A percentile compares a stretch with the other conserved stretches of the same genome.
Conservation (phyloP, 768 basidiomycete species). For the Serendipita sp. region DNA sequence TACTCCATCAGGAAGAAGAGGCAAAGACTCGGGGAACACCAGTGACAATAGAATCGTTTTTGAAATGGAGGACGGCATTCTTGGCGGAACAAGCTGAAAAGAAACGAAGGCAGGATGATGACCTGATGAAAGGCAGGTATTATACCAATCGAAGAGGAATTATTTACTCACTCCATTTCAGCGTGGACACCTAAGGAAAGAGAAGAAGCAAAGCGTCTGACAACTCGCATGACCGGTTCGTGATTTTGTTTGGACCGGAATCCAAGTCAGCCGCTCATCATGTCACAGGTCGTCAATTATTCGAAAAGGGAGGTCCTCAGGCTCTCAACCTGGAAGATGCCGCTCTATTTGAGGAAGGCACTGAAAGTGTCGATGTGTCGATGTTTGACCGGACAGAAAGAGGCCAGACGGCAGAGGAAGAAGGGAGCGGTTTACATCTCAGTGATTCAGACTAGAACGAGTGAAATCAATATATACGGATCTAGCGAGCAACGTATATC, state of each 20-base stretch:
- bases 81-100: conserved; percentile 45
- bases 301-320: conserved; percentile 55
- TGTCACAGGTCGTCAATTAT: conserved; percentile 68
- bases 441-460: conserved; percentile 2
- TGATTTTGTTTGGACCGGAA: background rate
- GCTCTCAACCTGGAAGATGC: conserved; percentile 55
- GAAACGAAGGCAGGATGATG: conserved; percentile 61
- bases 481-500: background rate
- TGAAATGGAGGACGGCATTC: conserved; percentile 63
- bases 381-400: conserved; percentile 62
- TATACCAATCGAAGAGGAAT: background rate
- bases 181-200: conserved; percentile 57
- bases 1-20: conserved; percentile 53
- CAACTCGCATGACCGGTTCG: conserved; percentile 52
- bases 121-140: conserved; percentile 34
- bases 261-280: conserved; percentile 5
- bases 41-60: conserved; percentile 70
- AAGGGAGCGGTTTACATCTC: conserved; percentile 33
- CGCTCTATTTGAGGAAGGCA: conserved; percentile 65
- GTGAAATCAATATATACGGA: background rate
- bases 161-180: background rate
- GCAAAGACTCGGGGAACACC: conserved; percentile 80
- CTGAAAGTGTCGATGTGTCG: conserved; percentile 72
- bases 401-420: conserved; percentile 29
- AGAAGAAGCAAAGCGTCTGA: conserved; percentile 60